These are phyloP conservation scores for Blumeria hordei DNA, from an alignment of 2,329 filamentous ascomycete species.

Conservation along the genomic window DNA sequence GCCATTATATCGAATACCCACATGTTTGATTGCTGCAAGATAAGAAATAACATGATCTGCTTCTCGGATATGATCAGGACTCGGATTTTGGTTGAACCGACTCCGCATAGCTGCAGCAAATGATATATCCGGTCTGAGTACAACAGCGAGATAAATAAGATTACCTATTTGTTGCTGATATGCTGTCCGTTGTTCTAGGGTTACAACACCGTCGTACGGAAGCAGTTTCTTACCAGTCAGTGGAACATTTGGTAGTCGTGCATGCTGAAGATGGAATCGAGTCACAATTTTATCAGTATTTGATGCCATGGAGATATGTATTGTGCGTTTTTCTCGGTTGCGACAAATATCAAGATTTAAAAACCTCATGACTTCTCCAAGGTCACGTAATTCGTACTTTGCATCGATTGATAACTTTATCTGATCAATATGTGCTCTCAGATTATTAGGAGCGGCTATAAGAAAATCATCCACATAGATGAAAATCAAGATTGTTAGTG, in stretches of 20 bases:
- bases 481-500: background rate
- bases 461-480: background rate
- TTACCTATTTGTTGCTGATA: background rate
- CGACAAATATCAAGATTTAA: background rate
- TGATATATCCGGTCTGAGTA: background rate
- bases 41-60: background rate
- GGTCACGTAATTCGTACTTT: background rate
- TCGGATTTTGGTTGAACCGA: background rate
- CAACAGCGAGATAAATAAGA: background rate
- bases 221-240: background rate
- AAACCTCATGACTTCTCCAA: background rate
- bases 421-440: background rate
- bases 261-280: too few species aligned
- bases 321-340: background rate
- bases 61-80: background rate
- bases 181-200: background rate
- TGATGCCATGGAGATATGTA: background rate
- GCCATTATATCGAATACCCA: background rate
- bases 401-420: background rate
- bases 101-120: background rate
- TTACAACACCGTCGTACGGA: background rate
- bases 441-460: background rate
- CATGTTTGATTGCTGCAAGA: background rate
- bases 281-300: background rate
- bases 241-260: background rate